A percentile compares a stretch with the other conserved stretches of the same genome.
Evolutionary conservation across 148 eudicot genomes (phyloP).

Genomic region (Rhododendron kiyosumense): DNA sequence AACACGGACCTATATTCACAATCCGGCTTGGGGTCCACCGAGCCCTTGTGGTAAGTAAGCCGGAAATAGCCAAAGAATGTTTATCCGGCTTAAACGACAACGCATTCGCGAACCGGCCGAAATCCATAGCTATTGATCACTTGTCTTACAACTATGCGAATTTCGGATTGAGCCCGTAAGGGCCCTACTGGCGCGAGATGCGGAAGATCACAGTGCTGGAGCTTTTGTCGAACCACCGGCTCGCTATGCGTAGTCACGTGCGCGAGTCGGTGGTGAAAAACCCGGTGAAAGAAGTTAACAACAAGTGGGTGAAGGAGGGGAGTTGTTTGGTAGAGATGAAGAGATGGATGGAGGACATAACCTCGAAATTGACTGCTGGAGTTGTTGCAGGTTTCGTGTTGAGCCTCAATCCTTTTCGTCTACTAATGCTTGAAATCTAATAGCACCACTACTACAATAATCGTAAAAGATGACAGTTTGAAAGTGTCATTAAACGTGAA

Average conservation of each 20-base stretch:
- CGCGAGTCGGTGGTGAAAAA: slow-evolving; percentile 20
- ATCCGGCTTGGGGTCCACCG: slow-evolving; percentile 27
- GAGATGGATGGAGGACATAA: slow-evolving; percentile 27
- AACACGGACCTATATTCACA: slow-evolving; percentile 32
- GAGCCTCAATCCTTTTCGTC: not conserved
- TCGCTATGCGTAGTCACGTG: slow-evolving; percentile 16
- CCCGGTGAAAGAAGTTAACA: slow-evolving; percentile 16
- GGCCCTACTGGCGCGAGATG: slow-evolving; percentile 43
- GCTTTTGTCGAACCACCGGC: slow-evolving; percentile 27
- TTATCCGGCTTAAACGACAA: slow-evolving; percentile 31
- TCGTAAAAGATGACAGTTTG: too few species aligned
- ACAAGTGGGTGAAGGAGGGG: not conserved
- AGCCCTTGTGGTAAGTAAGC: slow-evolving; percentile 35
- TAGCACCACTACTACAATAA: too few species aligned
- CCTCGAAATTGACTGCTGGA: slow-evolving; percentile 20
- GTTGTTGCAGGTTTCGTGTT: slow-evolving; percentile 17
- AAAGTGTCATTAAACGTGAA: too few species aligned
- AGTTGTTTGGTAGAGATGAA: slow-evolving; percentile 27
- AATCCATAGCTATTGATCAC: slow-evolving; percentile 3
- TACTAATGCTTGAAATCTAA: not conserved
- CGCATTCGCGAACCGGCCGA: slow-evolving; percentile 24
- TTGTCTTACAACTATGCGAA: slow-evolving; percentile 31
- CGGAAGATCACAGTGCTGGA: slow-evolving; percentile 23
- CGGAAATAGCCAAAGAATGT: slow-evolving; percentile 38
- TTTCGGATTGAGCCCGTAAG: slow-evolving; percentile 27